Evolutionary conservation across 2,329 filamentous ascomycete genomes (phyloP), one percentile per base, ranked within the genome.

Genomic region (Cytospora piceicola): DNA sequence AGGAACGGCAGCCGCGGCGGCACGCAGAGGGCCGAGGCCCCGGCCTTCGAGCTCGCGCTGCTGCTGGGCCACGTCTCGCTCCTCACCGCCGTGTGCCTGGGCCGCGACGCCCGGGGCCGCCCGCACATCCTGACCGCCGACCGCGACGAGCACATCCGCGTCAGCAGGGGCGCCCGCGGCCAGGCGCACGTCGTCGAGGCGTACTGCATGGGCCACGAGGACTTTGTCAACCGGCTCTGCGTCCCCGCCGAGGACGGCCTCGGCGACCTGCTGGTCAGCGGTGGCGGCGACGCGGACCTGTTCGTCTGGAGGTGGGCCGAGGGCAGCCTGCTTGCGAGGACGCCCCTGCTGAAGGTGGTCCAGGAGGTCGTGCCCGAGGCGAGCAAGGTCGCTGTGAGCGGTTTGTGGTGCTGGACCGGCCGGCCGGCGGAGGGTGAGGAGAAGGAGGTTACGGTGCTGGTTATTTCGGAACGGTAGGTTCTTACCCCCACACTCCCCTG

Each of bases 61-160:
- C 81, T 97, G 9, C 86, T 99, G 0, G 95, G 95, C 15, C 95
- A 99, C 77, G 95, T 99, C 17, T 97, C 94, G 0, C 91, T 98
- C 87, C 86, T 99, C 58, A 97, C 94, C 1, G 89, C 92, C 72
- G 76, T 97, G 60, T 77, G 82, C 2, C 81, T 87, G 52, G 83
- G 82, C 7, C 78, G n/a, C 73, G 81, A 73, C 74, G 81, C 70
- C 68, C 79, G 70, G 67, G 76, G 71, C 29, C 76, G 76, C 20
- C 69, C 70, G 32, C 86, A 86, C 70, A 84, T 88, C 73, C 69
- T 88, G 70, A 86, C 85, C 0, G 81, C 79, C 7, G 82, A 87
- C 69, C 80, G 85, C 15, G 85, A 87, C 73, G 82, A 88, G 67
- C 95, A 99, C 77, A 94, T 99, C 73, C 90, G 95, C 46, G 83